Conservation (phyloP, 2,329 filamentous ascomycete species). For the Penicillium sp. region DNA sequence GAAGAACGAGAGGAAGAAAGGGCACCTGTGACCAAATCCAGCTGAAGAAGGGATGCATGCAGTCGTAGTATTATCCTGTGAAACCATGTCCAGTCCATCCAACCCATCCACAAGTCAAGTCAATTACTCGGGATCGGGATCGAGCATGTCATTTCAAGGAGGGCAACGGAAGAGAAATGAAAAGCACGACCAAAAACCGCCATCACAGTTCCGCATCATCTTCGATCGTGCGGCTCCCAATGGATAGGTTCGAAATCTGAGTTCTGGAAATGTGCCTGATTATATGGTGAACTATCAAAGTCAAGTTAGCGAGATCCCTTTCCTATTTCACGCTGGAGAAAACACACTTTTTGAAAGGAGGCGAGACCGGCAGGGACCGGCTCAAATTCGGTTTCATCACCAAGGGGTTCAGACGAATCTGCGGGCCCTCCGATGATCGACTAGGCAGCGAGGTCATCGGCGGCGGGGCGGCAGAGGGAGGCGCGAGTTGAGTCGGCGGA, state of each 20-base stretch:
- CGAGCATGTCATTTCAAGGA: neutral
- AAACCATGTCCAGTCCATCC: neutral
- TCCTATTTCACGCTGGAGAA: neutral
- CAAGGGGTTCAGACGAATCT: conserved; percentile 43
- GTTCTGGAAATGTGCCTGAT: conserved; percentile 47
- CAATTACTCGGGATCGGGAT: neutral
- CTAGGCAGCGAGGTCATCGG: conserved; percentile 35
- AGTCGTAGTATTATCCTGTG: too few relatives aligned
- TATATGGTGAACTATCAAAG: conserved; percentile 40
- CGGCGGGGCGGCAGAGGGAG: conserved; percentile 25
- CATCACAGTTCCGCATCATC: conserved; percentile 3
- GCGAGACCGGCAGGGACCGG: conserved; percentile 40
- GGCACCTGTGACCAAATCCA: neutral
- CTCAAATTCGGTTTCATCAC: conserved; percentile 42
- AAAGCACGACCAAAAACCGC: conserved; percentile 8
- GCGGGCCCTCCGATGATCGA: conserved; percentile 37
- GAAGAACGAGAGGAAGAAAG: neutral
- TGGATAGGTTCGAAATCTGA: conserved; percentile 46
- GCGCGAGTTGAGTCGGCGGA: conserved; percentile 25
- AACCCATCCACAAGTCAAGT: neutral
- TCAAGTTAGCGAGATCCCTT: neutral
- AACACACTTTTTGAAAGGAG: conserved; percentile 43
- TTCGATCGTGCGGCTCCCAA: conserved; percentile 42
- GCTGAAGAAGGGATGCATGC: neutral
- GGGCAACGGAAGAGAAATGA: neutral